Percentiles rank a stretch among this genome's conserved stretches.
phyloP scores from a whole-genome alignment of 208 protist genomes.

The Crithidia brevicula region DNA sequence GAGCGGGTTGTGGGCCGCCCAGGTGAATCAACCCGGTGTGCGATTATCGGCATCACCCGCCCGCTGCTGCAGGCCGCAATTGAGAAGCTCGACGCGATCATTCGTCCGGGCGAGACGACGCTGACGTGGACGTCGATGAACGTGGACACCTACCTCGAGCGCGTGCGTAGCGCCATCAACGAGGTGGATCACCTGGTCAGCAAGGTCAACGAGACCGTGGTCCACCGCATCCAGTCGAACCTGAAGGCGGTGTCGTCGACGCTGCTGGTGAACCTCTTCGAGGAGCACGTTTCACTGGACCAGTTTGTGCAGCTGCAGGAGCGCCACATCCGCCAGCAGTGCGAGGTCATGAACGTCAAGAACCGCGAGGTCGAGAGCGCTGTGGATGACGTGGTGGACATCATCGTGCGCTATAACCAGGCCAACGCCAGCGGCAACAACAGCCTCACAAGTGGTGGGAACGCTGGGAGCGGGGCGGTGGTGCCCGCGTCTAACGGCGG shows the following conservation, averaged over 20 bases:
- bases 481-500: slow-evolving; percentile 88
- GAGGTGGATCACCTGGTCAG: slow-evolving; percentile 76
- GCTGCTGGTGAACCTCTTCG: slow-evolving; percentile 85
- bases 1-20: slow-evolving; percentile 35
- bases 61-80: slow-evolving; percentile 92
- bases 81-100: slow-evolving; percentile 88
- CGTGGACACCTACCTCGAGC: slow-evolving; percentile 93
- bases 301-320: slow-evolving; percentile 94
- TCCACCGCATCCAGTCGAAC: slow-evolving; percentile 93
- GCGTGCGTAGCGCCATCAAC: slow-evolving; percentile 83
- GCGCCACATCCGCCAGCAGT: slow-evolving; percentile 90
- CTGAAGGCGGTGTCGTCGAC: slow-evolving; percentile 89
- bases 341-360: slow-evolving; percentile 93
- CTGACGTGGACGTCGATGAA: slow-evolving; percentile 97
- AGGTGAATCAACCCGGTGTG: slow-evolving; percentile 30
- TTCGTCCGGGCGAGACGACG: slow-evolving; percentile 83
- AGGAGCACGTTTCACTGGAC: slow-evolving; percentile 86
- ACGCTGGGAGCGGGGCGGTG: too few relatives aligned
- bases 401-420: slow-evolving; percentile 59
- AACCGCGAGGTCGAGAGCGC: slow-evolving; percentile 94
- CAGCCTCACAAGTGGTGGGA: too few relatives aligned
- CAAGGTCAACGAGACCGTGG: slow-evolving; percentile 94
- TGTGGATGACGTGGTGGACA: slow-evolving; percentile 87
- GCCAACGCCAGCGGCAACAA: slow-evolving; percentile 48
- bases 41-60: slow-evolving; percentile 88